Evolutionary conservation across 2,329 filamentous ascomycete species (phyloP), one percentile per base, ranked within the genome.

Genomic region (Colletotrichum godetiae): DNA sequence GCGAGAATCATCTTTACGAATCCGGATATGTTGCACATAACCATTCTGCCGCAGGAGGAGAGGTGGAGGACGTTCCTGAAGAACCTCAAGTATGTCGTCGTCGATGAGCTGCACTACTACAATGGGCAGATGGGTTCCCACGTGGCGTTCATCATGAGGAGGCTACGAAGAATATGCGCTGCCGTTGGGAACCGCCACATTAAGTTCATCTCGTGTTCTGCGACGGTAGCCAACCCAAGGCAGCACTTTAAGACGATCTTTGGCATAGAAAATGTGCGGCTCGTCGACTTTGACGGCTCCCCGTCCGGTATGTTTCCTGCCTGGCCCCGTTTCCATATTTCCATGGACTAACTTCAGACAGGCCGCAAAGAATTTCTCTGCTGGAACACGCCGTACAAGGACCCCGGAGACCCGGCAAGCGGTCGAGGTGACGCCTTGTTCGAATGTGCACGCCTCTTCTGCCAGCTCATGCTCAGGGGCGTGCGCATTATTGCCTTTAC

Each of bases 331-430:
- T n/a, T 46, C 15, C 7, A 31, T 4, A 29, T 33, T 24, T 12
- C 7, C 35, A 8, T 10, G n/a, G 12, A 24, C 29, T 61, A 33
- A 37, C 22, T 42, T 33, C 3, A 53, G 15, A 22, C 52, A 76
- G 95, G 96, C 0, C 89, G 95, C 27, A 98, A 98, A 80, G 96
- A 98, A 78, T 98, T 98, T 71, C 80, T 99, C 7, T 98, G 95
- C 82, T 99, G 97, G 97, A 98, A 99, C 78, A 98, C 96, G 0
- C 97, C 97, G 0, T 98, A 91, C 82, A 97, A 95, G 80, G 96
- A 98, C 77, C 95, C 96, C 0, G 89, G 88, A 1, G 96, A 98
- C 81, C 94, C 95, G 10, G 91, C 93, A 0, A 97, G 94, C 77
- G 96, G 97, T 1, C 91, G 97, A 71, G 94, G 94, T 15, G 94